Evolutionary conservation across 2,329 filamentous ascomycete species (phyloP).

Genomic region (Macrophomina tecta): DNA sequence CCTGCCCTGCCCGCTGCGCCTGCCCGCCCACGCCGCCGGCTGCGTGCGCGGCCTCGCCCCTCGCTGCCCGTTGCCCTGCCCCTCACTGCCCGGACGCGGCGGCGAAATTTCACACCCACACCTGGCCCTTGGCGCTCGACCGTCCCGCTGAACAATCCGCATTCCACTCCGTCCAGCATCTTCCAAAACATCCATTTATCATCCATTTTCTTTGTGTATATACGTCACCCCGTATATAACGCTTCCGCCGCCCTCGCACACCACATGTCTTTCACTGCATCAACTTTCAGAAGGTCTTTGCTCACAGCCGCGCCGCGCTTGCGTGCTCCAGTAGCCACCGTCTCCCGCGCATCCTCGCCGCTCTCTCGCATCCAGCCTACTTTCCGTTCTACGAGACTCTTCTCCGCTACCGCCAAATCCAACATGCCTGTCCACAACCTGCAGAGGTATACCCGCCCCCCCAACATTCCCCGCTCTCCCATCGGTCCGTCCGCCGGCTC

Average conservation of each 20-base stretch:
- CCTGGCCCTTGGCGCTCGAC: conserved; percentile 8
- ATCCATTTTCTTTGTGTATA: conserved; percentile 36
- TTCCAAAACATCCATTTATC: conserved; percentile 23
- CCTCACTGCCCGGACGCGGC: conserved; percentile 27
- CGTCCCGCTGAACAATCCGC: conserved; percentile 28
- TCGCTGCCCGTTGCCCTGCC: conserved; percentile 6
- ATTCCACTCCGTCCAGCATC: conserved; percentile 43
- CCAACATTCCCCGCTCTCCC: conserved; percentile 10
- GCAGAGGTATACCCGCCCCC: conserved; percentile 44
- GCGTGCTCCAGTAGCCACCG: conserved; percentile 33
- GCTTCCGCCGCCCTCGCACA: conserved; percentile 17
- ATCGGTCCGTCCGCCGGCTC: background rate
- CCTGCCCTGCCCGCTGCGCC: background rate
- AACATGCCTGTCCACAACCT: conserved; percentile 57
- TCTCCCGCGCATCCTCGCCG: conserved; percentile 37
- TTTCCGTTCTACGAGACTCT: conserved; percentile 45
- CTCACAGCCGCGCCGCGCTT: conserved; percentile 48
- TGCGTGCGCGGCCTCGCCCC: background rate
- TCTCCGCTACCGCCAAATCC: conserved; percentile 41
- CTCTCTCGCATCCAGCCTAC: conserved; percentile 37
- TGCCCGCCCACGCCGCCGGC: background rate
- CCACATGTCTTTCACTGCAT: conserved; percentile 41
- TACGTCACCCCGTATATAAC: conserved; percentile 29
- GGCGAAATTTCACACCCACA: conserved; percentile 27
- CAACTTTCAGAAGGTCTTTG: conserved; percentile 46